These are phyloP conservation scores for Zygoascus sp. DNA, from an alignment of 1,139 yeast genomes.

Conservation along the genomic window DNA sequence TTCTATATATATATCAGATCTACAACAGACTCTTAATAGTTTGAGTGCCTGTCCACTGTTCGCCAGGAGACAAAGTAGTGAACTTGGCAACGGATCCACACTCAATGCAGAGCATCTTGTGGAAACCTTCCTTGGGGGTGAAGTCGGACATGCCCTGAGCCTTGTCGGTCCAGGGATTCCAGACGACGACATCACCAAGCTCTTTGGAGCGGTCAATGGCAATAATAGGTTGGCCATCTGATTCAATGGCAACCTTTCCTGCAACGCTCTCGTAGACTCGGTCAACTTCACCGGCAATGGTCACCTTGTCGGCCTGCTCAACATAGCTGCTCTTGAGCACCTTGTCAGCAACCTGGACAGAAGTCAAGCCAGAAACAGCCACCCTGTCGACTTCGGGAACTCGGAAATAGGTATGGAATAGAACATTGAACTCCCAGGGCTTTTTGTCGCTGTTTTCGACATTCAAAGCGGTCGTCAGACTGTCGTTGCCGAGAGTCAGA, in stretches of 20 bases:
- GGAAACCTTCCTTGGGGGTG: slow-evolving; percentile 76
- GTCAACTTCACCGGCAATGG: slow-evolving; percentile 77
- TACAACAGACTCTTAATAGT: slow-evolving; percentile 11
- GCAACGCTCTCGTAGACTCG: slow-evolving; percentile 58
- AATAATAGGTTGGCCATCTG: slow-evolving; percentile 65
- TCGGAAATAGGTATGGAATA: slow-evolving; percentile 87
- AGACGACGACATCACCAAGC: slow-evolving; percentile 85
- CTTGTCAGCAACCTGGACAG: slow-evolving; percentile 70
- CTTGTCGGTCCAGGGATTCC: slow-evolving; percentile 95
- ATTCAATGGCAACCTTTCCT: slow-evolving; percentile 54
- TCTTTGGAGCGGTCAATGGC: slow-evolving; percentile 55
- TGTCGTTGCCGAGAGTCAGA: slow-evolving; percentile 47
- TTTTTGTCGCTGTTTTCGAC: slow-evolving; percentile 63
- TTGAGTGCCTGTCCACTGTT: slow-evolving; percentile 22
- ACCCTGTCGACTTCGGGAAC: slow-evolving; percentile 74
- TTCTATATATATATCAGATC: not conserved
- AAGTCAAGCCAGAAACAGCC: slow-evolving; percentile 70
- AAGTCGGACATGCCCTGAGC: slow-evolving; percentile 81
- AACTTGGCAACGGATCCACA: slow-evolving; percentile 83
- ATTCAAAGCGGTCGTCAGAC: slow-evolving; percentile 63
- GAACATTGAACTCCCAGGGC: slow-evolving; percentile 81
- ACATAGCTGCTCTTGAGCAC: slow-evolving; percentile 55
- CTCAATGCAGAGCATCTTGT: slow-evolving; percentile 88
- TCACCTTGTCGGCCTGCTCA: slow-evolving; percentile 59
- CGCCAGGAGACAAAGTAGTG: slow-evolving; percentile 57